These are phyloP conservation scores for Fusarium musae DNA, from an alignment of 2,329 filamentous ascomycete genomes.

Conservation along the genomic window DNA sequence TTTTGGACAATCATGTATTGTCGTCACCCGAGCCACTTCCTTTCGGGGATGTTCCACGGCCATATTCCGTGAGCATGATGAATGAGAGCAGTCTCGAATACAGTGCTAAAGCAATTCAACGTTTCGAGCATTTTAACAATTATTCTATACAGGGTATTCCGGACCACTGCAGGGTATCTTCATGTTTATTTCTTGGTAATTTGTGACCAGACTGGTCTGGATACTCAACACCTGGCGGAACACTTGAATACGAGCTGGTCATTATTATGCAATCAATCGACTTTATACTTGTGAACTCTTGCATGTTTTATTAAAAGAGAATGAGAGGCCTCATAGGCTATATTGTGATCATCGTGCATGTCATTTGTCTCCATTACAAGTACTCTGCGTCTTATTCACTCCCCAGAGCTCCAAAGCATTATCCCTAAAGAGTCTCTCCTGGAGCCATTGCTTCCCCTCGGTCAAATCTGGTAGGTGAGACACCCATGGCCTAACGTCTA, in stretches of 20 bases:
- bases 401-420: not conserved
- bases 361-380: not conserved
- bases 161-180: too few species aligned
- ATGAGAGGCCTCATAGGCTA: not conserved
- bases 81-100: not conserved
- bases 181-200: not conserved
- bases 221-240: not conserved
- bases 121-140: not conserved
- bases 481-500: not conserved
- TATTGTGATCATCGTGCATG: not conserved
- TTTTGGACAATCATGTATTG: not conserved
- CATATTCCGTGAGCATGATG: not conserved
- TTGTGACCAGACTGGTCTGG: not conserved
- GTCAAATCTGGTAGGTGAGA: not conserved
- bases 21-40: not conserved
- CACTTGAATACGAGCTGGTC: not conserved
- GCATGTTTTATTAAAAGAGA: not conserved
- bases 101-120: not conserved
- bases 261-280: not conserved
- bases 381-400: not conserved
- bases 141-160: not conserved
- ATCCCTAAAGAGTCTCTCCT: not conserved
- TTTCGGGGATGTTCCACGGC: not conserved
- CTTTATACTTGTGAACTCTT: not conserved
- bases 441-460: not conserved